Evolutionary conservation across 2,329 filamentous ascomycete genomes (phyloP).

Genomic region (Fusarium mangiferae): DNA sequence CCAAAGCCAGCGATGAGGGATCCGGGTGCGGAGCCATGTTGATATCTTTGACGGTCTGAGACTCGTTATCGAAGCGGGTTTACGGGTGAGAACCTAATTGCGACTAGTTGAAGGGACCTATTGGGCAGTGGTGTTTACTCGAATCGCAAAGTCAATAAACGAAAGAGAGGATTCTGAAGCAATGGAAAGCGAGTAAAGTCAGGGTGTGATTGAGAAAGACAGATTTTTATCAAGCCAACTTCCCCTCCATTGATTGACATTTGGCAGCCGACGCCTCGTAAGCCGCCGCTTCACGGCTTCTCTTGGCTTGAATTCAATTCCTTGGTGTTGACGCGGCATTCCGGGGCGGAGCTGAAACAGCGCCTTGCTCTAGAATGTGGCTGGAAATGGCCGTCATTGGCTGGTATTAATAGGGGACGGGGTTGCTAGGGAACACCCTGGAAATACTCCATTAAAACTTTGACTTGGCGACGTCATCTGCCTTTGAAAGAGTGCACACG

Average conservation of each 20-base stretch:
- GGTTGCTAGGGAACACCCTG: conserved; percentile 28
- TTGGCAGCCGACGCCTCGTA: conserved; percentile 34
- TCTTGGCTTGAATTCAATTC: conserved; percentile 36
- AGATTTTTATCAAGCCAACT: background rate
- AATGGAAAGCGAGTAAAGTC: background rate
- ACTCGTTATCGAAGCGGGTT: background rate
- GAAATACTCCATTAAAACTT: conserved; percentile 10
- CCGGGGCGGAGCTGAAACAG: conserved; percentile 45
- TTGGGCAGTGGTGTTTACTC: conserved; percentile 1
- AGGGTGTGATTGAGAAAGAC: background rate
- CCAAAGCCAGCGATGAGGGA: conserved; percentile 23
- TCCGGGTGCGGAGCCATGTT: conserved; percentile 36
- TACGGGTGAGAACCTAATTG: background rate
- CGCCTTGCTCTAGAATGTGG: conserved; percentile 41
- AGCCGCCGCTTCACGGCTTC: conserved; percentile 27
- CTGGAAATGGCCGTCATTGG: conserved; percentile 35
- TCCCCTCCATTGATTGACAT: background rate
- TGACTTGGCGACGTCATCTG: conserved; percentile 35
- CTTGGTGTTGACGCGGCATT: conserved; percentile 45
- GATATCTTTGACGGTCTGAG: background rate
- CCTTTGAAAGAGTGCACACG: background rate
- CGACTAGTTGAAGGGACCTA: background rate
- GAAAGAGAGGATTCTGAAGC: background rate
- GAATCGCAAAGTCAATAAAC: conserved; percentile 18
- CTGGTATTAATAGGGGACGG: conserved; percentile 40